Evolutionary conservation across 345 rosid genomes (phyloP).

Genomic region (Cardamine occulta): DNA sequence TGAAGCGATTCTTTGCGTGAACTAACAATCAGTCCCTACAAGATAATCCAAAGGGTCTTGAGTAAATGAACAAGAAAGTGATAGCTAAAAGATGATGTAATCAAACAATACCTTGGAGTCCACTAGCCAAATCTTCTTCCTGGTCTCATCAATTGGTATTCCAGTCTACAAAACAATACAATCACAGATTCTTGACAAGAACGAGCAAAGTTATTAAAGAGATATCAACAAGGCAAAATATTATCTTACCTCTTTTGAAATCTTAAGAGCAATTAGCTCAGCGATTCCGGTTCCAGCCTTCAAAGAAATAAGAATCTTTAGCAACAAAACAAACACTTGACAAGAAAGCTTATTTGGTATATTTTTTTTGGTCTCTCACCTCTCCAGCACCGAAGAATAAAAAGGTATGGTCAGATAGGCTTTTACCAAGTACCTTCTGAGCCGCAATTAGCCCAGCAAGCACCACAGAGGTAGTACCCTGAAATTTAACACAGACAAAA

Average conservation of each 20-base stretch:
- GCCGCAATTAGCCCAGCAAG: slow-evolving; percentile 86
- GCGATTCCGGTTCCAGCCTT: slow-evolving; percentile 99
- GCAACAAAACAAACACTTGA: neutral
- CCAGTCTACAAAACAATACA: slow-evolving; percentile 50
- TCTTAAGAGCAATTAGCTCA: slow-evolving; percentile 90
- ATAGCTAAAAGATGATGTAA: neutral
- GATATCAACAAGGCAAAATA: neutral
- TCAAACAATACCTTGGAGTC: slow-evolving; percentile 80
- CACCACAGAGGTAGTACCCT: slow-evolving; percentile 99
- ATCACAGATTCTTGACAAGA: slow-evolving; percentile 17
- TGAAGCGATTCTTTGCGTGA: slow-evolving; percentile 82
- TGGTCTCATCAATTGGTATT: slow-evolving; percentile 68
- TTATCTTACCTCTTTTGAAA: slow-evolving; percentile 60
- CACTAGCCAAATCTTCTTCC: slow-evolving; percentile 95
- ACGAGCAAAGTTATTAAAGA: slow-evolving; percentile 9
- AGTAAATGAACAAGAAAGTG: slow-evolving; percentile 11
- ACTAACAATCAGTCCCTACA: slow-evolving; percentile 80
- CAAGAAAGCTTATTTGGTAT: slow-evolving; percentile 3
- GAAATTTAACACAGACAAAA: slow-evolving; percentile 13
- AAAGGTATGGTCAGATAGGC: slow-evolving; percentile 77
- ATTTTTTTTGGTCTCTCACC: slow-evolving; percentile 48
- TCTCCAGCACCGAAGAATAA: slow-evolving; percentile 98
- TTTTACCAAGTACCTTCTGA: slow-evolving; percentile 67
- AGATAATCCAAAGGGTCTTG: slow-evolving; percentile 10
- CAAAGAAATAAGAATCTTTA: slow-evolving; percentile 31